These are phyloP conservation scores for Mycena maculata DNA, from an alignment of 768 basidiomycete genomes.

Conservation along the genomic window DNA sequence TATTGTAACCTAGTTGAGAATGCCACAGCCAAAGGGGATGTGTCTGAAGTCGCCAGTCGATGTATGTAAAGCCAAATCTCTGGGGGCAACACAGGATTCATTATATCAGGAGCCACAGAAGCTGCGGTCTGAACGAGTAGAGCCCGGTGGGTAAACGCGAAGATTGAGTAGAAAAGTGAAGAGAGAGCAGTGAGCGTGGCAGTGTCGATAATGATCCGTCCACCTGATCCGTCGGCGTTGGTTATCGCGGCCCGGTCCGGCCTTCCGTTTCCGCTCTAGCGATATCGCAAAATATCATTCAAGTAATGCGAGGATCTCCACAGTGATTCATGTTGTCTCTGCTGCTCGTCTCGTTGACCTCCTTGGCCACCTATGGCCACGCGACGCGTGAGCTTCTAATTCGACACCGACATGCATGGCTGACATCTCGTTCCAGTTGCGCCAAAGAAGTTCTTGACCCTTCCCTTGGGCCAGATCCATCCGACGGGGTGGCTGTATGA, in stretches of 20 bases:
- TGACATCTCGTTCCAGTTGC: constrained; percentile 45
- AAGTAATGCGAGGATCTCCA: background rate
- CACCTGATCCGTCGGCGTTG: too few relatives aligned
- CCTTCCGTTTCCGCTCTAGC: background rate
- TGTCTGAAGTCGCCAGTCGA: constrained; percentile 7
- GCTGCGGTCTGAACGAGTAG: too few relatives aligned
- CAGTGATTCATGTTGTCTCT: constrained; percentile 18
- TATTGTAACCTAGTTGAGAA: background rate
- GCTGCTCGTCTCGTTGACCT: constrained; percentile 12
- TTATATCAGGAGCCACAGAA: too few relatives aligned
- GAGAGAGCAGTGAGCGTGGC: too few relatives aligned
- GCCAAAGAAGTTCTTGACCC: constrained; percentile 53
- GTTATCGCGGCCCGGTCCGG: constrained; percentile 16
- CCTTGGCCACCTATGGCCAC: background rate
- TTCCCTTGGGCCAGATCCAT: constrained; percentile 53
- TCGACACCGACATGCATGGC: background rate
- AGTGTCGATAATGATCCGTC: too few relatives aligned
- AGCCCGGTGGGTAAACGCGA: too few relatives aligned
- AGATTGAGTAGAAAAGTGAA: too few relatives aligned
- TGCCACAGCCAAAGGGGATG: background rate
- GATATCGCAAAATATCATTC: too few relatives aligned
- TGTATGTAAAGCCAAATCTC: constrained; percentile 19
- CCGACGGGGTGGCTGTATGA: constrained; percentile 58
- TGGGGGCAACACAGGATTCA: too few relatives aligned
- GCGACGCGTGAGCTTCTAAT: constrained; percentile 25